Percentiles rank a stretch among this genome's conserved stretches.
Conservation (phyloP, 305 asterid species). For the Solanum chacoense region DNA sequence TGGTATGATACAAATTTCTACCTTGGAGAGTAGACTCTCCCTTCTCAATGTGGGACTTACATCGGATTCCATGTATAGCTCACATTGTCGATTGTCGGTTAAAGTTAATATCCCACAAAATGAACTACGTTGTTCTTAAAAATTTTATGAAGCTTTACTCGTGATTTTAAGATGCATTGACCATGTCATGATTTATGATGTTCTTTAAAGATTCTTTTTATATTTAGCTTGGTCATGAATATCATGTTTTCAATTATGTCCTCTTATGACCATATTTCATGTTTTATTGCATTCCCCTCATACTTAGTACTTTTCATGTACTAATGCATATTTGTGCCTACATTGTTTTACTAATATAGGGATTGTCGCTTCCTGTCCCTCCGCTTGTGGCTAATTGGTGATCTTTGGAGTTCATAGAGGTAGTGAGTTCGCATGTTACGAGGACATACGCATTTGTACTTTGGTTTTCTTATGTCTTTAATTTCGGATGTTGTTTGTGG, state of each 20-base stretch:
- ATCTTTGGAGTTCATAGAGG: not conserved
- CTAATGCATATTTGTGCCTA: not conserved
- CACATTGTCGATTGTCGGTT: not conserved
- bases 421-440: not conserved
- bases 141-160: not conserved
- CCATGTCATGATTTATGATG: not conserved
- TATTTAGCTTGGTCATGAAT: not conserved
- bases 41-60: not conserved
- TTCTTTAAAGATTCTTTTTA: too few relatives aligned
- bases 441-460: not conserved
- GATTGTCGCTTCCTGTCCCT: not conserved
- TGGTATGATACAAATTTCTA: not conserved
- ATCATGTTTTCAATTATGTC: not conserved
- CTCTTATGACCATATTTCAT: not conserved
- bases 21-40: not conserved
- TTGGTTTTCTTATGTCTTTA: not conserved
- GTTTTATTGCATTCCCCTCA: not conserved
- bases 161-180: not conserved
- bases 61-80: not conserved
- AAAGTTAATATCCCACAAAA: not conserved
- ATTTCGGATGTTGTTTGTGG: not conserved
- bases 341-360: not conserved
- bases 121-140: not conserved
- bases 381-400: not conserved
- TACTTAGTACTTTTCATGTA: not conserved